These are phyloP conservation scores for Protomyces arabidopsidicola DNA, from an alignment of 1,139 yeast species.

Conservation along the genomic window DNA sequence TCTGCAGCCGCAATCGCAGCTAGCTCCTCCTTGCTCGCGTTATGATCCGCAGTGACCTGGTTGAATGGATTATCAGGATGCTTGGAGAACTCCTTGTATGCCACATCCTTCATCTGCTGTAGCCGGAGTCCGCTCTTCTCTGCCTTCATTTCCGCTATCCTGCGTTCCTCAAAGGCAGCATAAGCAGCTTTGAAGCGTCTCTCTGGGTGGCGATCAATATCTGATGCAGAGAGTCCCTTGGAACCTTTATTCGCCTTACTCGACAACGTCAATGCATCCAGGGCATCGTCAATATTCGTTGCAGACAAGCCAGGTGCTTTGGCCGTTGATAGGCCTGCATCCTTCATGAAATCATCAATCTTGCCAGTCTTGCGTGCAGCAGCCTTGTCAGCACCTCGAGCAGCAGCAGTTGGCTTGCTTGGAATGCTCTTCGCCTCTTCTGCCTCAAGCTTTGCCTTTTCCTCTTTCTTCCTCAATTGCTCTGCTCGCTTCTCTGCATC, in stretches of 20 bases:
- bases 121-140: slow-evolving; percentile 78
- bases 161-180: slow-evolving; percentile 63
- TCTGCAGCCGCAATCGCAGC: slow-evolving; percentile 23
- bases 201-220: slow-evolving; percentile 81
- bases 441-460: slow-evolving; percentile 45
- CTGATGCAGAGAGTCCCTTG: slow-evolving; percentile 48
- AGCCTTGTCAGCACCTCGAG: slow-evolving; percentile 68
- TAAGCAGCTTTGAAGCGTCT: slow-evolving; percentile 80
- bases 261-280: slow-evolving; percentile 64
- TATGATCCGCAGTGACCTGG: slow-evolving; percentile 61
- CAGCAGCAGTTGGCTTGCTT: slow-evolving; percentile 51
- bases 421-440: slow-evolving; percentile 66
- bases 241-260: slow-evolving; percentile 40
- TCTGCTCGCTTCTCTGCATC: slow-evolving; percentile 42
- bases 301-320: slow-evolving; percentile 57
- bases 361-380: slow-evolving; percentile 61
- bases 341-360: slow-evolving; percentile 53
- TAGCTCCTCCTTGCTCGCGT: slow-evolving; percentile 36
- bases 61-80: slow-evolving; percentile 81
- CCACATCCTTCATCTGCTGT: slow-evolving; percentile 69
- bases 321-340: slow-evolving; percentile 26
- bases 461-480: slow-evolving; percentile 43
- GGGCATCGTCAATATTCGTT: slow-evolving; percentile 69
- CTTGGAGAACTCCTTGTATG: slow-evolving; percentile 77
- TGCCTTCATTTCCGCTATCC: slow-evolving; percentile 67